phyloP scores from a whole-genome alignment of 2,329 filamentous ascomycete genomes.

The Teratosphaeria nubilosa region DNA sequence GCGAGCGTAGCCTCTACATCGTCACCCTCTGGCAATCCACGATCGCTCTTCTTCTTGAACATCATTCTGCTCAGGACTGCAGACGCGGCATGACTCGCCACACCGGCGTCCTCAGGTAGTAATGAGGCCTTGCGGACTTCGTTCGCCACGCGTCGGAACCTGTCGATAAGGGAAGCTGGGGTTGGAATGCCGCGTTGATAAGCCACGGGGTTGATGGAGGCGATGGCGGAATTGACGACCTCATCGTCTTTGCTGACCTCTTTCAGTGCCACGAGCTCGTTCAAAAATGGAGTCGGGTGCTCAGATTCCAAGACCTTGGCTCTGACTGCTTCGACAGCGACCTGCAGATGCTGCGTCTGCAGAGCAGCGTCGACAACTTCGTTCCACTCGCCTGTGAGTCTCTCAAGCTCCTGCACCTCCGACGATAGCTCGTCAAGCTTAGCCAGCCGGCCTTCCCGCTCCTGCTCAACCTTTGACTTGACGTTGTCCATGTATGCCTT shows the following conservation, averaged over 20 bases:
- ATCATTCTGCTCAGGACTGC: constrained; percentile 84
- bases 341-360: constrained; percentile 89
- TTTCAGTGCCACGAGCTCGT: constrained; percentile 87
- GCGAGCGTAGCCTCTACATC: constrained; percentile 92
- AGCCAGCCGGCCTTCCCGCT: constrained; percentile 77
- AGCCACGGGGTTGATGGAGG: constrained; percentile 86
- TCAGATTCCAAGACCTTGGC: constrained; percentile 66
- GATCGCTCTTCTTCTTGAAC: constrained; percentile 67
- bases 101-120: constrained; percentile 84
- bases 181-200: constrained; percentile 89
- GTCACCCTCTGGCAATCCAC: constrained; percentile 64
- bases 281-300: constrained; percentile 70
- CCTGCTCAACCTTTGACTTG: constrained; percentile 70
- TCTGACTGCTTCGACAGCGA: constrained; percentile 87
- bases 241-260: constrained; percentile 69
- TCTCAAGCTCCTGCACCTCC: constrained; percentile 73
- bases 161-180: constrained; percentile 77
- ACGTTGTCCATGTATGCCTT: constrained; percentile 72
- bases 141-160: constrained; percentile 82
- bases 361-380: constrained; percentile 82
- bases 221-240: constrained; percentile 85
- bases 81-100: constrained; percentile 87
- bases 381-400: constrained; percentile 81
- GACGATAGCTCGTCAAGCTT: constrained; percentile 71
- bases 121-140: constrained; percentile 93